Conservation (phyloP, 2,329 filamentous ascomycete genomes). For the Sarocladium kiliense region DNA sequence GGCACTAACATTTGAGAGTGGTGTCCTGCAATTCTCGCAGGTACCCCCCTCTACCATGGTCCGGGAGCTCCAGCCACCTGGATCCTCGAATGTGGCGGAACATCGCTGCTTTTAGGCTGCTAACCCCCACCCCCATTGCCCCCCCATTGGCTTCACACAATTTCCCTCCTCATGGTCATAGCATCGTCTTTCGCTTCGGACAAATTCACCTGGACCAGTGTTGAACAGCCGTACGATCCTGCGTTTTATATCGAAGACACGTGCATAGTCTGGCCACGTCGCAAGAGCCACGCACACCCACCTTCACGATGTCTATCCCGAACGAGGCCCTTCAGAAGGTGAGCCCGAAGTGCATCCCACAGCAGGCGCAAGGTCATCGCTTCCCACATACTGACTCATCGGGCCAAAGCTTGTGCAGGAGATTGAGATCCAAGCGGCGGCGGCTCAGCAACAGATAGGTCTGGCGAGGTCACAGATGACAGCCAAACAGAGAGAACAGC, state of each 20-base stretch:
- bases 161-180: background rate
- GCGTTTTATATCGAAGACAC: too few species aligned
- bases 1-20: too few species aligned
- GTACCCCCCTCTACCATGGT: too few species aligned
- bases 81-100: constrained; percentile 4
- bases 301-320: constrained; percentile 74
- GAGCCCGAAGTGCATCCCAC: constrained; percentile 13
- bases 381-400: constrained; percentile 9
- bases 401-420: constrained; percentile 72
- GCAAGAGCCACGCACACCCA: too few species aligned
- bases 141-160: background rate
- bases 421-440: constrained; percentile 84
- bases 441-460: constrained; percentile 87
- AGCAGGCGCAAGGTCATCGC: background rate
- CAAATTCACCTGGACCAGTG: too few species aligned
- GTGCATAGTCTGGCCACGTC: too few species aligned
- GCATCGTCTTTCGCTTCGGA: too few species aligned
- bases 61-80: constrained; percentile 10
- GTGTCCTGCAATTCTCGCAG: too few species aligned
- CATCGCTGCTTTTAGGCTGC: constrained; percentile 4
- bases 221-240: too few species aligned
- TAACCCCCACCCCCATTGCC: background rate
- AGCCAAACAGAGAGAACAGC: constrained; percentile 80
- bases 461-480: constrained; percentile 80
- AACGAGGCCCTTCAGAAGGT: constrained; percentile 95